A percentile compares a stretch with the other conserved stretches of the same genome.
Evolutionary conservation across 2,329 filamentous ascomycete species (phyloP).

Genomic region (Escovopsis weberi): DNA sequence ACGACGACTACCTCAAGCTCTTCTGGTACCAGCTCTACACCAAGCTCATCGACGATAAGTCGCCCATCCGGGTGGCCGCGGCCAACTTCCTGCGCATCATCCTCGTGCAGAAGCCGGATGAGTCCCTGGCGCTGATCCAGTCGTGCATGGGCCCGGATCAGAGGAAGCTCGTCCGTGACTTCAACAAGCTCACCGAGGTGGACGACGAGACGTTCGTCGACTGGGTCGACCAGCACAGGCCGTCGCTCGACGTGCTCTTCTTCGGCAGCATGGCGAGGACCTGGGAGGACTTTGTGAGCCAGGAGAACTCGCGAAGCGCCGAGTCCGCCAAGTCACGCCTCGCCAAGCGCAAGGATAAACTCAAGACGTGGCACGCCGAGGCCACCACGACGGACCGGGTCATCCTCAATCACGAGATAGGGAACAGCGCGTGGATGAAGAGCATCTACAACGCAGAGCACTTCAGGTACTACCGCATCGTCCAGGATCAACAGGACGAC

Average conservation of each 20-base stretch:
- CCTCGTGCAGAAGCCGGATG: conserved; percentile 80
- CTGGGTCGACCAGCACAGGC: conserved; percentile 76
- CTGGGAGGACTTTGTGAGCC: conserved; percentile 78
- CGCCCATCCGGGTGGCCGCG: conserved; percentile 56
- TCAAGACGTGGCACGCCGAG: conserved; percentile 67
- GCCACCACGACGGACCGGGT: conserved; percentile 54
- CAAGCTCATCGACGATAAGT: conserved; percentile 61
- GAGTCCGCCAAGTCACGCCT: conserved; percentile 60
- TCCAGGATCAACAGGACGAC: conserved; percentile 91
- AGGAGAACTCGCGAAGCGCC: conserved; percentile 67
- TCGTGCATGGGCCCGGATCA: conserved; percentile 59
- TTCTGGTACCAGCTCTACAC: conserved; percentile 89
- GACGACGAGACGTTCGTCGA: conserved; percentile 78
- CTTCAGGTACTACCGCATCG: conserved; percentile 72
- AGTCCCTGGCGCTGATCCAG: conserved; percentile 59
- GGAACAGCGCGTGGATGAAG: conserved; percentile 82
- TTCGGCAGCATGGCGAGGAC: conserved; percentile 63
- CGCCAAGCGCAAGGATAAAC: conserved; percentile 62
- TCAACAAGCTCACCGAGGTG: conserved; percentile 71
- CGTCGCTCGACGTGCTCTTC: conserved; percentile 69
- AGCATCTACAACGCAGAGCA: conserved; percentile 91
- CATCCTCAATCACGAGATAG: conserved; percentile 68
- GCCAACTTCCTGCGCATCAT: conserved; percentile 84
- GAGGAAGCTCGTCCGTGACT: conserved; percentile 56
- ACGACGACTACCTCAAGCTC: conserved; percentile 70